Evolutionary conservation across 768 basidiomycete species (phyloP), one percentile per base, ranked within the genome.

Genomic region (Suillus americanus): DNA sequence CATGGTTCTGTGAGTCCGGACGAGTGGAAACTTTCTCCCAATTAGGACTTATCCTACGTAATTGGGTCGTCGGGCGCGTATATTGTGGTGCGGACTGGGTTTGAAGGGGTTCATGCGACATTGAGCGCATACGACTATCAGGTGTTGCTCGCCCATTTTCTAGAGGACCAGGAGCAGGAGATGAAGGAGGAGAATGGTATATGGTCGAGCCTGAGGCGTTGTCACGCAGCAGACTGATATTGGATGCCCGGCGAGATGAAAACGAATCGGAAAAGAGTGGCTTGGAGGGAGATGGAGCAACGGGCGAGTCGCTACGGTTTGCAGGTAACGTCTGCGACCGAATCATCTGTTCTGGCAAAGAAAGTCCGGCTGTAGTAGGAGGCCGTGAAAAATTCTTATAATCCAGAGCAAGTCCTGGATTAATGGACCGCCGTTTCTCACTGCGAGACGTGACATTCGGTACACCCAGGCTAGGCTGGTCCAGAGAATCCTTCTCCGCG

Each of bases 391-490:
- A 0, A 4, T 68, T 63, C 16, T 67, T 68, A 41, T 65, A 62
- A 25, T 73, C 79, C 65, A 85, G 75, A 8, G 79, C 71, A 51
- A 82, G 72, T 5, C 73, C 80, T 1, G 87, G 87, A 63, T 85
- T 87, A 65, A 87, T 86, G 5, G 86, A 87, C 25, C 82, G 76
- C 14, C 86, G 77, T 53, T 79, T 82, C 30, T 82, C 83, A 0
- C 79, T 75, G 41, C 82, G 79, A 6, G 75, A 74, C 0, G 77
- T 77, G 8, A 66, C 65, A 65, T 73, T 56, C 50, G 80, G 68
- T 59, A 78, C 70, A 59, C 69, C 64, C 54, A 77, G 70, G 25
- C 67, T 70, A 45, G 41, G 23, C 23, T 64, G 64, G 25, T 71
- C 67, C 12, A 25, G 3, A 16, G 38, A 1, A n/a, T 64, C 65